Evolutionary conservation across 1,284 basidiomycete genomes (phyloP), one percentile per base, ranked within the genome.

Genomic region (Heterobasidion occidentale): DNA sequence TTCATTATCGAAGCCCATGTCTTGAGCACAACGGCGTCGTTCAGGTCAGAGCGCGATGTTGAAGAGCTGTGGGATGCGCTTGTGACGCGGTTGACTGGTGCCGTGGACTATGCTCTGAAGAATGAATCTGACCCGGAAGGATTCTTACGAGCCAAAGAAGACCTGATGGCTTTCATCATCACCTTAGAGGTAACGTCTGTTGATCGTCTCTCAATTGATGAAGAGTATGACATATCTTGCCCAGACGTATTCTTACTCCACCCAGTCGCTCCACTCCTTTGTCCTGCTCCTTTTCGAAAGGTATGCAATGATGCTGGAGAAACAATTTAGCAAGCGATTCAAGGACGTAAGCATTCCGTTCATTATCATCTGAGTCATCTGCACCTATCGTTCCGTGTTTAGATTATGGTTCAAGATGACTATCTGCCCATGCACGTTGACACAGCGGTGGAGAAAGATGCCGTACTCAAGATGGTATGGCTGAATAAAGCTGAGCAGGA

Each of bases 1-100:
- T 99, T 99, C 74, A 93, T 99, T 58, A 89, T 99, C 61, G 97
- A 99, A 71, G 87, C 84, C 6, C 90, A 98, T 66, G 95, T 99
- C 0, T 79, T 98, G 6, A 83, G 88, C 62, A 94, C 93, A 0
- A 93, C 94, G 7, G 84, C 82, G 12, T 78, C 77, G 42, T 99
- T 99, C 73, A 83, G 97, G 12, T 91, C 90, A 14, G 85, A 90
- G 64, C 79, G 85, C 38, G 94, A 99, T 62, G 89, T 99, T 0
- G 95, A 99, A 63, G 94, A 97, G 62, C 80, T 99, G 7, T 99
- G 97, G 96, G 92, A 98, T 61, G 87, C 85, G 27, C 83, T 99
- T 63, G 86, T 95, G 58, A 74, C 79, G 17, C 82, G 91, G 14
- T 78, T 99, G 9, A 85, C 89, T 3, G 80, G 81, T 36, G 86